Evolutionary conservation across 2,329 filamentous ascomycete species (phyloP).

Genomic region (Fusarium sp.): DNA sequence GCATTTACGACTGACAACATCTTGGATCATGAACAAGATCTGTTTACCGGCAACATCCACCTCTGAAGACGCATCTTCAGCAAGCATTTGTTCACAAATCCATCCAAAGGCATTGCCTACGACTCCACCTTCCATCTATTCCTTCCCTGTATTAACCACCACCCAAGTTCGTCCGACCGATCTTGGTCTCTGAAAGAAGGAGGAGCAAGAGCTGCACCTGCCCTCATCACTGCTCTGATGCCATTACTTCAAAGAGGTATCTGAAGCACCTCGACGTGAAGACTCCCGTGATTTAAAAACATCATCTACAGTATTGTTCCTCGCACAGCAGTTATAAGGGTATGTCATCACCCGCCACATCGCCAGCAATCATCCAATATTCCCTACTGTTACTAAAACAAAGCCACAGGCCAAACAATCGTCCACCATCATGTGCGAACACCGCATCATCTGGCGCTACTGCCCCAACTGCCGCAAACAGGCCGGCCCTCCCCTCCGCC

Average conservation of each 20-base stretch:
- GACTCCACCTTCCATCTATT: fast-evolving
- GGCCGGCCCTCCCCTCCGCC: neutral
- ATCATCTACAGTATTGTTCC: neutral
- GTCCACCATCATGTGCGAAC: conserved; percentile 5
- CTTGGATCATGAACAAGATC: no score
- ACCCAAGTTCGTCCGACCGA: neutral
- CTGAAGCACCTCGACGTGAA: neutral
- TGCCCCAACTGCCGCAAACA: neutral
- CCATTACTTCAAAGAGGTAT: fast-evolving
- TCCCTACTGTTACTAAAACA: fast-evolving
- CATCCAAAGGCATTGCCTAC: neutral
- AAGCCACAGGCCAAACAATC: neutral
- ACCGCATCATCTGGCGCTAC: neutral
- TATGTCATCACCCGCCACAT: fast-evolving
- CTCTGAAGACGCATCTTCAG: fast-evolving
- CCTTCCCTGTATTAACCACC: neutral
- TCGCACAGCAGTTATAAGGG: neutral
- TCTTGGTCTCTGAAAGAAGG: neutral
- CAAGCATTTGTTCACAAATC: neutral
- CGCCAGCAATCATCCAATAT: neutral
- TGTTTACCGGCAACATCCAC: fast-evolving
- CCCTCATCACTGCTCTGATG: neutral
- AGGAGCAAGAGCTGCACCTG: neutral
- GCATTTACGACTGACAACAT: neutral
- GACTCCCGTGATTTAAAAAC: no score